Evolutionary conservation across 163 green algal species (phyloP).

Genomic region (Scenedesmus sp.): DNA sequence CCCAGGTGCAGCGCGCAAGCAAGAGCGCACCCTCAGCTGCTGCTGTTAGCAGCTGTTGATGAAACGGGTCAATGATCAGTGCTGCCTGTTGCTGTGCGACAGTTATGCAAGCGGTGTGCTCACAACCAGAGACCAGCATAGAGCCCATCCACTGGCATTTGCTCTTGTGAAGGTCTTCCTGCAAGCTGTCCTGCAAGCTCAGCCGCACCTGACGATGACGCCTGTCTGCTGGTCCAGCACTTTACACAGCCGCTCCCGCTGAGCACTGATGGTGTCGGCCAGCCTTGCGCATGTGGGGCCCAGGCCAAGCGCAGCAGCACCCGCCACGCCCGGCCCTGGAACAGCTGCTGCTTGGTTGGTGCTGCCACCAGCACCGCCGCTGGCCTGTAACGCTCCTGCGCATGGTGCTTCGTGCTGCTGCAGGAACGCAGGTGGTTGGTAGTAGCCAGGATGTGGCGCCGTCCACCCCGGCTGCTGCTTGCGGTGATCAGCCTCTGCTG

Average conservation of each 20-base stretch:
- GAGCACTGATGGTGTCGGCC: neutral
- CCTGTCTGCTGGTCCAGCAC: constrained; percentile 4
- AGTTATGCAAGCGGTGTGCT: neutral
- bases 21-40: neutral
- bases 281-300: neutral
- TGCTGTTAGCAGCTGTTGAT: neutral
- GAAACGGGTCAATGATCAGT: neutral
- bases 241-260: constrained; percentile 4
- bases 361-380: neutral
- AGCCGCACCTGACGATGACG: constrained; percentile 16
- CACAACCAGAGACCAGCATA: neutral
- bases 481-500: neutral
- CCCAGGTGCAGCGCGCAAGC: neutral
- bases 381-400: neutral
- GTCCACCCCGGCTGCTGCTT: constrained; percentile 9
- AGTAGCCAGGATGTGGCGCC: neutral
- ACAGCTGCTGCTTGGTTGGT: neutral
- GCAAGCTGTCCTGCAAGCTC: neutral
- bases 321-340: neutral
- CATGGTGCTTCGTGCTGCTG: neutral
- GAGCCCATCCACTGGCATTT: neutral
- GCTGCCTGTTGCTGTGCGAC: neutral
- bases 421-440: neutral
- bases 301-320: neutral
- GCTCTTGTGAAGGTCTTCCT: neutral